Evolutionary conservation across 371 early-diverging fungal species (phyloP), one percentile per base, ranked within the genome.

Genomic region (Cokeromyces recurvatus): DNA sequence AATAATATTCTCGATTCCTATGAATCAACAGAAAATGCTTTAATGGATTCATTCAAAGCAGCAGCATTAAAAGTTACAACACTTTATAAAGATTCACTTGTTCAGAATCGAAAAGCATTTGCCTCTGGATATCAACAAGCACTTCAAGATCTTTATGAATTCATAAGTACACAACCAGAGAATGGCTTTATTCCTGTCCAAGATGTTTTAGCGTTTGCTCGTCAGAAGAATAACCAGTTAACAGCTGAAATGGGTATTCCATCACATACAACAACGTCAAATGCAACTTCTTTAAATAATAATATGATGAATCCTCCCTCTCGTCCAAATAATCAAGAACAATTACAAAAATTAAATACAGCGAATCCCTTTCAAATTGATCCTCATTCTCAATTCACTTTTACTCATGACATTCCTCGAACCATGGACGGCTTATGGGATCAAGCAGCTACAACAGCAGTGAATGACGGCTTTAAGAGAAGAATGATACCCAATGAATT

Each of bases 61-160:
- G 86, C 89, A 11, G 89, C 89, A 2, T 53, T 69, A 14, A 73
- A 81, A 22, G 87, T 89, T 14, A 81, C 87, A 9, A 79, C 77
- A 27, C 71, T 89, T 10, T 89, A 87, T 67, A 82, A 76, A 61
- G 87, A 86, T 40, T 70, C 86, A 1, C 62, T 78, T 19, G 71
- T 77, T n/a, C 81, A 81, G 46, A 79, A 81, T 37, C 67, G 80
- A 32, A 71, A 71, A 40, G 70, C 78, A 6, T 86, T 72, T 65
- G 73, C 77, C 35, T 62, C 73, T 14, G 89, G 89, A n/a, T 89
- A 87, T 59, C 77, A 78, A 46, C 81, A 85, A 41, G 84, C 85
- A 15, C 52, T 89, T 21, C 81, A 78, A 59, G 86, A 89, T 67
- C 53, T 89, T 10, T 68, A 76, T 54, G 71, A 73, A 20, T 83